Base-by-base conservation (phyloP, 768 basidiomycete genomes). In the Clitopilus hobsonii region DNA sequence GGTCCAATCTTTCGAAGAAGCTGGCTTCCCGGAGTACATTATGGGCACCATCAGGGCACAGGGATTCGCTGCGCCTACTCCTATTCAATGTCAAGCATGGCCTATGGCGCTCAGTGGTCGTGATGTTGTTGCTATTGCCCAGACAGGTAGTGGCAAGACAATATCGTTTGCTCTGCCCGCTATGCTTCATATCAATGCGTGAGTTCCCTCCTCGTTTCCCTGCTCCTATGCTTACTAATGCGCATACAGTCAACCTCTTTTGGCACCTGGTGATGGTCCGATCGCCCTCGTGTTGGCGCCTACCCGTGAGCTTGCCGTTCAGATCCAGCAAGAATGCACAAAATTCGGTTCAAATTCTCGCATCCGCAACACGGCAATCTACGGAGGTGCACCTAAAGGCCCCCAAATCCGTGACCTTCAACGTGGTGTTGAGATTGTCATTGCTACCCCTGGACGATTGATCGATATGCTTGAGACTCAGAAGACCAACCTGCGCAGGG, bases 141-240 rank as follows among this genome's bases (percentile, higher is more conserved):
- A 98, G 71, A 99, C 97, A 7, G 97, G 97, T 54, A 95, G 92
- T 70, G 97, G 97, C 55, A 99, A 99, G 77, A 99, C 97, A 6
- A 98, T 99, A 54, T 85, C 95, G 8, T 99, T 99, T 69, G 96
- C 97, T 54, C 86, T 99, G 45, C 97, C 97, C 36, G 96, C 97
- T 50, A 99, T 98, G 96, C 80, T 99, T 28, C 97, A 99, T 73
- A 99, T 99, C 76, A 99, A 98, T 82, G 97, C 97, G 91, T 93
- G 66, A 60, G 90, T 77, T 25, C 50, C 38, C 56, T 36, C 30
- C 20, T 26, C 28, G 25, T 14, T 14, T 14, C 6, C 36, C 23
- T 20, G 23, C 6, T 11, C 49, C 53, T 27, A 25, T 32, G 55
- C 57, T 49, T 58, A 50, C 26, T 66, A 36, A 61, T 51, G 30